Evolutionary conservation across 176 grass and related monocot genomes (phyloP).

Genomic region (Luzula sylvatica): DNA sequence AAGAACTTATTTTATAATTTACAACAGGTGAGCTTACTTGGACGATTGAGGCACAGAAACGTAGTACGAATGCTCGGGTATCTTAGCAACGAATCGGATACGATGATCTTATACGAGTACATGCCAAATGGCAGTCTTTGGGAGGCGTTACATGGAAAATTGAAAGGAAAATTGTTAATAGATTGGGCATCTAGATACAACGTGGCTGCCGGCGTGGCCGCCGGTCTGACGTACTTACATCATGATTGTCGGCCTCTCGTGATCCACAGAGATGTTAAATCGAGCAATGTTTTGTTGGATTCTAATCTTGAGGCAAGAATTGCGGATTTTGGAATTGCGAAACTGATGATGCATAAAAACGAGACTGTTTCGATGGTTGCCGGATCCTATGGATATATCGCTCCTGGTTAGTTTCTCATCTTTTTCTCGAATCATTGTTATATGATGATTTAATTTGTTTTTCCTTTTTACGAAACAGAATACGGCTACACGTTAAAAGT

Average conservation of each 20-base stretch:
- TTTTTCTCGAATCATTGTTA: neutral
- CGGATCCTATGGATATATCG: slow-evolving; percentile 91
- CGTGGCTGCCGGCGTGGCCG: slow-evolving; percentile 65
- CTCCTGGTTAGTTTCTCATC: slow-evolving; percentile 41
- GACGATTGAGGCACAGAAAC: slow-evolving; percentile 75
- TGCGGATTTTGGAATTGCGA: slow-evolving; percentile 85
- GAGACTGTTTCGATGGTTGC: slow-evolving; percentile 81
- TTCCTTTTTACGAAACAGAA: slow-evolving; percentile 27
- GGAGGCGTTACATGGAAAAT: slow-evolving; percentile 66
- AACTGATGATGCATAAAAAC: slow-evolving; percentile 58
- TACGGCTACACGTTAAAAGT: slow-evolving; percentile 92
- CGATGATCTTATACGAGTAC: slow-evolving; percentile 94
- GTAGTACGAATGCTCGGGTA: slow-evolving; percentile 87
- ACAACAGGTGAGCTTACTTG: slow-evolving; percentile 53
- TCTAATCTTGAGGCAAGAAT: slow-evolving; percentile 72
- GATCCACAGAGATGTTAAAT: slow-evolving; percentile 95
- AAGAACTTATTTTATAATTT: neutral
- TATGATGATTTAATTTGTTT: neutral
- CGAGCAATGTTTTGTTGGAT: slow-evolving; percentile 92
- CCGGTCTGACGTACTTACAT: slow-evolving; percentile 84
- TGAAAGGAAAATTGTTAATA: slow-evolving; percentile 44
- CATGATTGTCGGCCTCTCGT: slow-evolving; percentile 85
- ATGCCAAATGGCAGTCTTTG: slow-evolving; percentile 95
- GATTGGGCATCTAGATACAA: slow-evolving; percentile 92
- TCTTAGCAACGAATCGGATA: slow-evolving; percentile 71